Percentiles rank a stretch among this genome's conserved stretches.
Conservation (phyloP, 208 protist genomes). For the Trypanosoma caninum region DNA sequence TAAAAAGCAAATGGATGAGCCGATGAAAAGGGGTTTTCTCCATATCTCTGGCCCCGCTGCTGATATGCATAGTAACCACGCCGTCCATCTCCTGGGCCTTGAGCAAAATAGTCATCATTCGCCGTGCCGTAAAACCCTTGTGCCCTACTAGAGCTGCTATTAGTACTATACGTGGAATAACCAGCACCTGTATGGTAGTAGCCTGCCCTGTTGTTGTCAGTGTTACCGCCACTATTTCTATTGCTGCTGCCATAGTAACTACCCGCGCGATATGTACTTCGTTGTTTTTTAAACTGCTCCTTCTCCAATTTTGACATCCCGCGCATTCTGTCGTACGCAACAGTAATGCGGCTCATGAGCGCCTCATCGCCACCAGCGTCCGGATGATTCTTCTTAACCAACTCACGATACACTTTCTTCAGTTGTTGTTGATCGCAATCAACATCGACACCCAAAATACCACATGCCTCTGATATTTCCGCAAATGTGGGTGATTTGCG, state of each 20-base stretch:
- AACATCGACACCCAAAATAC: conserved; percentile 42
- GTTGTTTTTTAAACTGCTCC: conserved; percentile 57
- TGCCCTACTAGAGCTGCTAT: conserved; percentile 28
- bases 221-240: conserved; percentile 3
- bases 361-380: conserved; percentile 72
- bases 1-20: conserved; percentile 49
- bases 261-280: conserved; percentile 30
- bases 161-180: conserved; percentile 10
- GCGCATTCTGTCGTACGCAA: conserved; percentile 66
- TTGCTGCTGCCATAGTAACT: conserved; percentile 11
- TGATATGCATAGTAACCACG: conserved; percentile 54
- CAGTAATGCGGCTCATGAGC: conserved; percentile 71
- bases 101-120: conserved; percentile 19
- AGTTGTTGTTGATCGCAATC: conserved; percentile 34
- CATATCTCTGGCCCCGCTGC: conserved; percentile 25
- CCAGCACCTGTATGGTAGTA: conserved; percentile 16
- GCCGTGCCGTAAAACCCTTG: conserved; percentile 37
- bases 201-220: background rate
- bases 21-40: conserved; percentile 56
- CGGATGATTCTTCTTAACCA: conserved; percentile 69
- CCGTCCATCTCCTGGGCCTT: conserved; percentile 25
- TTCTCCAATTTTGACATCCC: conserved; percentile 48
- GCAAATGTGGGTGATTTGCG: conserved; percentile 43
- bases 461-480: conserved; percentile 53
- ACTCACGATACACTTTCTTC: conserved; percentile 69